Conservation (phyloP, 139 green algal genomes). For the Coelastrella sp. region DNA sequence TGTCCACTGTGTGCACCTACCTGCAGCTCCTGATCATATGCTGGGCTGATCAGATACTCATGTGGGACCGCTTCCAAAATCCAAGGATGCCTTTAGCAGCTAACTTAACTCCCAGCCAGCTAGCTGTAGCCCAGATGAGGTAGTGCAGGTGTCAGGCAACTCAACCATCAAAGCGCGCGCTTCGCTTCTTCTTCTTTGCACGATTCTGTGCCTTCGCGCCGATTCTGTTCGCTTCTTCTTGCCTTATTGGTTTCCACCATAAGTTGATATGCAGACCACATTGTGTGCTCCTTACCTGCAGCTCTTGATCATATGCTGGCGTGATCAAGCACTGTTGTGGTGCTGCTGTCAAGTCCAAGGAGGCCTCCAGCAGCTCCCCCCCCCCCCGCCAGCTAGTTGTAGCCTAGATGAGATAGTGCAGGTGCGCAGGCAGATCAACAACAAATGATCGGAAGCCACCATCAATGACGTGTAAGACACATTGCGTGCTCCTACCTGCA, state of each 20-base stretch:
- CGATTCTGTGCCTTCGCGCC: too few relatives aligned
- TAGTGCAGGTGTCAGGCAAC: background rate
- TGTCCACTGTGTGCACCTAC: conserved; percentile 8
- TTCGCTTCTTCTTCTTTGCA: too few relatives aligned
- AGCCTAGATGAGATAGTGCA: too few relatives aligned
- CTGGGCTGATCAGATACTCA: conserved; percentile 93
- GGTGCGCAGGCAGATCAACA: background rate
- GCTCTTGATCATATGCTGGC: background rate
- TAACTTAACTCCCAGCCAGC: too few relatives aligned
- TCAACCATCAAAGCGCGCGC: too few relatives aligned
- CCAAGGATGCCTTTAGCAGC: conserved; percentile 92
- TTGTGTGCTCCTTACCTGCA: conserved; percentile 56
- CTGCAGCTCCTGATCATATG: conserved; percentile 82
- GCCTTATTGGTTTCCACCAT: too few relatives aligned
- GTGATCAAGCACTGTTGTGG: conserved; percentile 96
- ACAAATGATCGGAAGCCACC: too few relatives aligned
- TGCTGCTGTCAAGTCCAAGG: conserved; percentile 95
- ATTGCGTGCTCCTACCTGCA: conserved; percentile 55
- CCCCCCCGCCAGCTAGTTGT: too few relatives aligned
- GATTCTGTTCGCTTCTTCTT: too few relatives aligned
- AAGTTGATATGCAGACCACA: too few relatives aligned
- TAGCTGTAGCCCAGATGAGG: too few relatives aligned
- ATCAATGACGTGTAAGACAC: too few relatives aligned
- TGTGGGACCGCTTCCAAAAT: conserved; percentile 95
- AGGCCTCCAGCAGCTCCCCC: conserved; percentile 84